Evolutionary conservation across 2,329 filamentous ascomycete species (phyloP).

Genomic region (Aspergillus versicolor): DNA sequence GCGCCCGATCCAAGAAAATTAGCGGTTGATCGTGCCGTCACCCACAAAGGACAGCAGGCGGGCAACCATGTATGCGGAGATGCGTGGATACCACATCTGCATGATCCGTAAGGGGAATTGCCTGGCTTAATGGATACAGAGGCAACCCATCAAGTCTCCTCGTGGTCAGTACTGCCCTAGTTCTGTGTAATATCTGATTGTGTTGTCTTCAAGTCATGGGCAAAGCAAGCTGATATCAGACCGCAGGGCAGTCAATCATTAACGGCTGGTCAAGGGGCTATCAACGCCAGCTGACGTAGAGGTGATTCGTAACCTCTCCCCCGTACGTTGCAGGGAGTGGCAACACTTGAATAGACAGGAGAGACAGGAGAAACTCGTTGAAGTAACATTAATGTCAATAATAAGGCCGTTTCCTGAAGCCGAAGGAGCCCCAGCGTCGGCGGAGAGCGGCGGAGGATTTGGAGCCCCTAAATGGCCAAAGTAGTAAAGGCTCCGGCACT

Average conservation of each 20-base stretch:
- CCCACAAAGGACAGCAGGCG: background rate
- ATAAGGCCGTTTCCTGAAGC: background rate
- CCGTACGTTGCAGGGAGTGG: background rate
- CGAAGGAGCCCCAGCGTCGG: background rate
- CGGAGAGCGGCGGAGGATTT: conserved; percentile 16
- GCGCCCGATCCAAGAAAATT: background rate
- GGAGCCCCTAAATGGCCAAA: conserved; percentile 11
- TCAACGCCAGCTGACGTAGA: conserved; percentile 2
- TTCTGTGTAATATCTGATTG: conserved; percentile 3
- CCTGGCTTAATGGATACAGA: background rate
- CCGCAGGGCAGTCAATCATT: background rate
- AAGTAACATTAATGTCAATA: background rate
- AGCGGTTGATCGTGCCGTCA: background rate
- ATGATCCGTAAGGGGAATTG: background rate
- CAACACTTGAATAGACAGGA: background rate
- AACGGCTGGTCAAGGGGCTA: conserved; percentile 1
- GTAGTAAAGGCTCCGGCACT: conserved; percentile 20
- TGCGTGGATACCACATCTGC: background rate
- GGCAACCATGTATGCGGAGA: background rate
- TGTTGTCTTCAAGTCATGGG: background rate
- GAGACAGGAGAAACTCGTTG: background rate
- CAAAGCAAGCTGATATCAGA: background rate
- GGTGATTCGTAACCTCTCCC: background rate
- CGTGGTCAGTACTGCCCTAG: conserved; percentile 3
- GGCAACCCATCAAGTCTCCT: background rate